Evolutionary conservation across 768 basidiomycete species (phyloP), one percentile per base, ranked within the genome.

Genomic region (Pisolithus marmoratus): DNA sequence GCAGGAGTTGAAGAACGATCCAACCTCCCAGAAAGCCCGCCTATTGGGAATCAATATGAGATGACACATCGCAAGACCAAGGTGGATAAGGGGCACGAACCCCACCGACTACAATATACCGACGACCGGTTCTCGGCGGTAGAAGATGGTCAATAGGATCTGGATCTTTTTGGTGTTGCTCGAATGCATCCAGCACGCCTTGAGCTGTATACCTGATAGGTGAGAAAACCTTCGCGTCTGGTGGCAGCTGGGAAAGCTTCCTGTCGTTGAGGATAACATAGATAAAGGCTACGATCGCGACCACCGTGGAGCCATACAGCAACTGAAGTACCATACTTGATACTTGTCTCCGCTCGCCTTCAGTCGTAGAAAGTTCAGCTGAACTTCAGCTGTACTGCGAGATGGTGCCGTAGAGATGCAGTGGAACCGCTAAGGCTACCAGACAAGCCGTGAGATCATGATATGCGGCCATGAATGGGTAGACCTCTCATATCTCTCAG

Each of bases 1-100:
- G n/a, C n/a, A n/a, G n/a, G n/a, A n/a, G n/a, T n/a, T n/a, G n/a
- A n/a, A n/a, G n/a, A n/a, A n/a, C n/a, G 86, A 90, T 82, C 88
- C 88, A 90, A 8, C 85, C 84, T 12, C 87, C 87, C 3, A 89
- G 66, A 53, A 89, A 87, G 1, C 87, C 87, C 5, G 81, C 80
- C 86, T 88, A 43, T 23, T 23, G 24, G 9, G 46, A 1, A 36
- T 36, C 56, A 23, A 19, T 19, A 53, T 45, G 5, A 47, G 41
- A 27, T 27, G 26, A 48, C 8, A 22, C 19, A 19, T 24, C 5
- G 34, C 29, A 24, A 2, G 12, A 44, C 5, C 1, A 9, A 11
- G 8, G 42, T 38, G 47, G 12, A 23, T n/a, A n/a, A n/a, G n/a
- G 8, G 20, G 37, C 42, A 77, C 79, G 55, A 62, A 86, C 85